Percentiles rank a stretch among this genome's conserved stretches.
These are phyloP conservation scores for Aegilops umbellulata DNA, from an alignment of 176 grass and related monocot genomes.

Conservation along the genomic window DNA sequence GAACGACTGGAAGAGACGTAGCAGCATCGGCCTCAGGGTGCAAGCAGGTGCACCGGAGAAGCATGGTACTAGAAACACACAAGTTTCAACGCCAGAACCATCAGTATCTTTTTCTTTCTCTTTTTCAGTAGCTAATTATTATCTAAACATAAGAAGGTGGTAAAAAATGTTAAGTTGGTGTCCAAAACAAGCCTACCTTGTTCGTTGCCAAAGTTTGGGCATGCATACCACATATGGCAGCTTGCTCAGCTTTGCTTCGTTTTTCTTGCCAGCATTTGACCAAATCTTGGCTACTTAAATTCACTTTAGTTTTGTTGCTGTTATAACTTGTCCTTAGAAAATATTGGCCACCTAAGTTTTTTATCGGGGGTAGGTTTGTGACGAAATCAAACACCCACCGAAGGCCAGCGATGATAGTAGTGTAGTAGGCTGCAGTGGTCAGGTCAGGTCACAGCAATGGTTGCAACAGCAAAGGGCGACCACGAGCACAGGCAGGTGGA, in stretches of 20 bases:
- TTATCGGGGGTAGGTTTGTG: not conserved
- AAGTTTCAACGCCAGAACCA: no score
- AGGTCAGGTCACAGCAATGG: not conserved
- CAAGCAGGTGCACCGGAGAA: not conserved
- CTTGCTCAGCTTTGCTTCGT: not conserved
- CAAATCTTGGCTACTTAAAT: not conserved
- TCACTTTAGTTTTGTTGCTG: no score
- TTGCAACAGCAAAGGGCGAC: constrained; percentile 12
- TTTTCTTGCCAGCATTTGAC: not conserved
- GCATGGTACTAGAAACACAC: not conserved
- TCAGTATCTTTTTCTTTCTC: no score
- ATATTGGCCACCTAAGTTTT: not conserved
- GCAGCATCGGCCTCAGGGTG: not conserved
- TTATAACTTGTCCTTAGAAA: not conserved
- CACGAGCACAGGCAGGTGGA: not conserved
- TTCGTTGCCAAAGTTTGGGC: not conserved
- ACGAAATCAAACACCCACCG: not conserved
- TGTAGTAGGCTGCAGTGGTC: no score
- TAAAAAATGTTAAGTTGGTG: not conserved
- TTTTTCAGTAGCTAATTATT: no score
- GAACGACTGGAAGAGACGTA: not conserved
- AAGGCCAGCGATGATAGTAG: not conserved
- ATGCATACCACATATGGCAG: not conserved
- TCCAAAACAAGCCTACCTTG: not conserved
- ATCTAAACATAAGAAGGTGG: no score